These are phyloP conservation scores for Cucurbita maxima DNA, from an alignment of 306 rosid genomes.

Conservation along the genomic window DNA sequence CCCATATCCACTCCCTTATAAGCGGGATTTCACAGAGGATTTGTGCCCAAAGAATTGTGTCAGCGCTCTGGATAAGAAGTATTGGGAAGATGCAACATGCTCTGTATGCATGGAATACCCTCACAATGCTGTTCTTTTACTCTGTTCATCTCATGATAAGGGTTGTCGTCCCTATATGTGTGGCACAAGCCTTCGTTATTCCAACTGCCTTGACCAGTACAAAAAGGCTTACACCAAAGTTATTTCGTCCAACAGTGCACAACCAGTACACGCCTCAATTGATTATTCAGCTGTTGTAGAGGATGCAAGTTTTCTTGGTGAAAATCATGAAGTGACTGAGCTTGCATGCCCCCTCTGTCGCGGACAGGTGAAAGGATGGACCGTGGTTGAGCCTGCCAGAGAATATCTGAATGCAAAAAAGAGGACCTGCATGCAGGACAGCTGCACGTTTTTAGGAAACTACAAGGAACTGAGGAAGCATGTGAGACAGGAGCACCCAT, in stretches of 20 bases:
- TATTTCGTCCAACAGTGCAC: slow-evolving; percentile 26
- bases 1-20: slow-evolving; percentile 53
- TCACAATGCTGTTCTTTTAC: slow-evolving; percentile 94
- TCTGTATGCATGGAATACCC: slow-evolving; percentile 98
- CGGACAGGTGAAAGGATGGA: slow-evolving; percentile 97
- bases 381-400: slow-evolving; percentile 86
- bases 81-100: slow-evolving; percentile 82
- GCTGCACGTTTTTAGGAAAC: slow-evolving; percentile 65
- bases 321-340: slow-evolving; percentile 39
- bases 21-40: slow-evolving; percentile 36
- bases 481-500: slow-evolving; percentile 71
- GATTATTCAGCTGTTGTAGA: slow-evolving; percentile 19
- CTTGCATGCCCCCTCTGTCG: slow-evolving; percentile 69
- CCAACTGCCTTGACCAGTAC: slow-evolving; percentile 94
- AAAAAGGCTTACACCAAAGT: slow-evolving; percentile 57
- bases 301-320: slow-evolving; percentile 26
- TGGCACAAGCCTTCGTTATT: slow-evolving; percentile 56
- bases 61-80: slow-evolving; percentile 41
- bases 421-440: slow-evolving; percentile 88
- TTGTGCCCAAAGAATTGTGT: slow-evolving; percentile 57
- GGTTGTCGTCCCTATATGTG: slow-evolving; percentile 98
- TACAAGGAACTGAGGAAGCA: slow-evolving; percentile 86
- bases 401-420: slow-evolving; percentile 67
- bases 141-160: slow-evolving; percentile 66
- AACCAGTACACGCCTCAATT: slow-evolving; percentile 22